A percentile compares a stretch with the other conserved stretches of the same genome.
phyloP scores from a whole-genome alignment of 495 filamentous ascomycete species.

The Friedmanniomyces simplex region DNA sequence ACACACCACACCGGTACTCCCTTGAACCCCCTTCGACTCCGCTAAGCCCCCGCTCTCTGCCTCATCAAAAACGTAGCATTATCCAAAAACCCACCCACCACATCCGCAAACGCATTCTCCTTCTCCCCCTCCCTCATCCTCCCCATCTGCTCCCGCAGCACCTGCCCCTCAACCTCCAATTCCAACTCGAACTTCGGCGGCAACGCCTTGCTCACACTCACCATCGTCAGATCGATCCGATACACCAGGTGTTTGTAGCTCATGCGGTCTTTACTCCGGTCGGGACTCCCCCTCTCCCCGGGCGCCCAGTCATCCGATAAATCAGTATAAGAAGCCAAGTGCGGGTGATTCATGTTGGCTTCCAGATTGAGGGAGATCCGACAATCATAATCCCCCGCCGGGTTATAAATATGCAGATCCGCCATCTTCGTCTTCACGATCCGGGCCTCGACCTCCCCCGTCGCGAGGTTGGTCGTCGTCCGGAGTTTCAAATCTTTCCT shows the following conservation, averaged over 20 bases:
- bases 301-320: constrained; percentile 20
- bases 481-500: constrained; percentile 59
- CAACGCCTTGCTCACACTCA: constrained; percentile 40
- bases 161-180: constrained; percentile 61
- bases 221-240: constrained; percentile 84
- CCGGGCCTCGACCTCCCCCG: constrained; percentile 59
- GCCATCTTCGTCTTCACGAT: constrained; percentile 84
- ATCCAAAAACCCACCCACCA: constrained; percentile 75
- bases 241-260: constrained; percentile 78
- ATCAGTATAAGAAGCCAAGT: constrained; percentile 38
- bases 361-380: constrained; percentile 85
- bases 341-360: constrained; percentile 62
- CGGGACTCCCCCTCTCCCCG: constrained; percentile 29
- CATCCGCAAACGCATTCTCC: constrained; percentile 57
- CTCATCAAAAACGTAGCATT: constrained; percentile 47
- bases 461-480: constrained; percentile 68
- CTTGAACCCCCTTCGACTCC: too few relatives aligned
- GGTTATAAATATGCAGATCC: constrained; percentile 70
- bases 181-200: constrained; percentile 78
- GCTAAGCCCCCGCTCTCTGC: not conserved
- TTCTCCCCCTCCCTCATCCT: constrained; percentile 42
- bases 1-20: too few relatives aligned
- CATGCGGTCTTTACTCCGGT: constrained; percentile 76
- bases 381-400: constrained; percentile 64
- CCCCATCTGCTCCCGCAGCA: constrained; percentile 59